Evolutionary conservation across 1,139 yeast genomes (phyloP), one percentile per base, ranked within the genome.

Genomic region (Scheffersomyces quercinus): DNA sequence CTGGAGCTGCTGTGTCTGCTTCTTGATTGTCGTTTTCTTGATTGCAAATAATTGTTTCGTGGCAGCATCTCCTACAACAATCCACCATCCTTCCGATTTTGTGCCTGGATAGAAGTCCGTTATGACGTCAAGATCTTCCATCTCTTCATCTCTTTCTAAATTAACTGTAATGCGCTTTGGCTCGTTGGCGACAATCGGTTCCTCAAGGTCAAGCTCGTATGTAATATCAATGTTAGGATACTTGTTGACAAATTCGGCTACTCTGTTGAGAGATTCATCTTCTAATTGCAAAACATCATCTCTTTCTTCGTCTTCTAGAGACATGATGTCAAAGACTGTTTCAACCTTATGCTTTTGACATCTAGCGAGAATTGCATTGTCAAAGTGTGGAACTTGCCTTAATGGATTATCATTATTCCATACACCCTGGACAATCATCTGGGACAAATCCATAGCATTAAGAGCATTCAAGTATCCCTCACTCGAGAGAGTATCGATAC

Each of bases 11-110:
- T 84, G 88, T 2, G 64, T 59, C 44, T 83, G 82, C 48, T 79
- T 73, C 11, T 70, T 58, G 3, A 89, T 65, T 0, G 78, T 64
- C 1, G 87, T 74, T 59, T 85, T 85, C 59, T 85, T 86, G 47
- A 90, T 83, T 0, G 90, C 93, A 54, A 82, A 85, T 28, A 93
- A 64, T 53, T 85, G 86, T 47, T 77, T 80, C 1, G 77, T 68
- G 2, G 65, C 56, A 0, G 77, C 59, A 50, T 87, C 87, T 10
- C 98, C 98, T 37, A 91, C 65, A 7, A 91, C 85, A 26, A 93
- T 61, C 93, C 93, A 85, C 97, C 97, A 93, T 65, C 79, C 65
- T 59, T 93, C 98, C n/a, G 69, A 63, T 62, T 85, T 88, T 3
- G 67, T 60, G 40, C 58, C 65, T 1, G 95, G 88, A 56, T 68